Conservation (phyloP, 148 eudicot species). For the Pharnaceum exiguum region DNA sequence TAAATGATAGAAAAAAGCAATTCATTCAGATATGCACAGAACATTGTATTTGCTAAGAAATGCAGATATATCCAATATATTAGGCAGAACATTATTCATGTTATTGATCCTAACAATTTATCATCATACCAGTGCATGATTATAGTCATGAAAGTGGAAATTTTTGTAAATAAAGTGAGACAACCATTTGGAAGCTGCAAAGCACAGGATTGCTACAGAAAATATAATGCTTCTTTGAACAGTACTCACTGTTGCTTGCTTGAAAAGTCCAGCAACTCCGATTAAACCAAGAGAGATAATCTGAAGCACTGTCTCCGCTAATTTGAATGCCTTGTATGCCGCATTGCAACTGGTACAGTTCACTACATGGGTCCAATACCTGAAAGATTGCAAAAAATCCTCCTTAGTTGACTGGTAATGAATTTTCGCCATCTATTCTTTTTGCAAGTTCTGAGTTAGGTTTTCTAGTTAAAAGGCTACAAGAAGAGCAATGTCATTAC, state of each 20-base stretch:
- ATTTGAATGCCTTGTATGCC: constrained; percentile 48
- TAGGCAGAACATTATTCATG: not conserved
- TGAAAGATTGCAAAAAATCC: constrained; percentile 22
- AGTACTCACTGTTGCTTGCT: constrained; percentile 33
- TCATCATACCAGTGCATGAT: constrained; percentile 46
- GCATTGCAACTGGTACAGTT: constrained; percentile 54
- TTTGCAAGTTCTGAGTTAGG: no score
- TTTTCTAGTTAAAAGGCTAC: constrained; percentile 46
- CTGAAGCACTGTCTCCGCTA: constrained; percentile 40
- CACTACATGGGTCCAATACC: constrained; percentile 72
- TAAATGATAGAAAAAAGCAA: not conserved
- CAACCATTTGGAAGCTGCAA: constrained; percentile 61
- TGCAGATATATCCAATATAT: no score
- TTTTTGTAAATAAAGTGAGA: constrained; percentile 53
- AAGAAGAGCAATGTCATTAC: constrained; percentile 18
- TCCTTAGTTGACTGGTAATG: no score
- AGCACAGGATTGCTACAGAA: constrained; percentile 39
- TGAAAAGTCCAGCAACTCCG: constrained; percentile 44
- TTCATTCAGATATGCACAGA: not conserved
- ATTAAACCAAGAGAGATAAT: constrained; percentile 35
- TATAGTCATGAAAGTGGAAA: constrained; percentile 74
- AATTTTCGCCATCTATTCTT: no score
- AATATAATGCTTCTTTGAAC: constrained; percentile 31
- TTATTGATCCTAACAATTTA: not conserved
- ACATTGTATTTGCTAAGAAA: no score